A percentile compares a stretch with the other conserved stretches of the same genome.
Conservation (phyloP, 2,329 filamentous ascomycete species). For the Colletotrichum cordylinicola region DNA sequence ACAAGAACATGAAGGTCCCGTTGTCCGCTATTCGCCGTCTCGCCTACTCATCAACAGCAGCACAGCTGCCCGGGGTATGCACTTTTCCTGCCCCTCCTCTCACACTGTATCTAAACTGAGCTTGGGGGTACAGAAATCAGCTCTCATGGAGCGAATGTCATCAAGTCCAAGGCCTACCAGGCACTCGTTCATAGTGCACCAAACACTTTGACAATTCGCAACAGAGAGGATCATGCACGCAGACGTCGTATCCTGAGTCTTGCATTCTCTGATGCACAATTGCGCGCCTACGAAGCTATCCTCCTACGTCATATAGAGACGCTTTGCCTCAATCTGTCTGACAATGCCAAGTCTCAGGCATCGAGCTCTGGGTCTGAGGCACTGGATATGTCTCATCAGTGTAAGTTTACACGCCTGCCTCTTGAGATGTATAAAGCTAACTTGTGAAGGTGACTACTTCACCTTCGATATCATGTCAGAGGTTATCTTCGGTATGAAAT, state of each 20-base stretch:
- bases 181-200: conserved; percentile 13
- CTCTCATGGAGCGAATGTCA: conserved; percentile 15
- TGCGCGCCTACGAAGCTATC: conserved; percentile 25
- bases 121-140: conserved; percentile 13
- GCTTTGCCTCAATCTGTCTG: conserved; percentile 20
- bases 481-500: background rate
- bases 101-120: background rate
- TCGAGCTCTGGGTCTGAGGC: background rate
- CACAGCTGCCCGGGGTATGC: conserved; percentile 12
- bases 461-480: conserved; percentile 8
- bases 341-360: conserved; percentile 17
- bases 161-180: conserved; percentile 24
- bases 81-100: too few relatives aligned
- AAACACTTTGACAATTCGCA: conserved; percentile 11
- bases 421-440: background rate
- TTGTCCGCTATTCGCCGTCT: conserved; percentile 35
- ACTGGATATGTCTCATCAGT: conserved; percentile 2
- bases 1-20: background rate
- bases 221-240: conserved; percentile 5
- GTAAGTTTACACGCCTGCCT: background rate
- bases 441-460: background rate
- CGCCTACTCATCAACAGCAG: conserved; percentile 20
- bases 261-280: conserved; percentile 28
- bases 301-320: conserved; percentile 26
- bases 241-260: conserved; percentile 24